phyloP scores from a whole-genome alignment of 345 rosid species.

The Streptanthus diversifolius region DNA sequence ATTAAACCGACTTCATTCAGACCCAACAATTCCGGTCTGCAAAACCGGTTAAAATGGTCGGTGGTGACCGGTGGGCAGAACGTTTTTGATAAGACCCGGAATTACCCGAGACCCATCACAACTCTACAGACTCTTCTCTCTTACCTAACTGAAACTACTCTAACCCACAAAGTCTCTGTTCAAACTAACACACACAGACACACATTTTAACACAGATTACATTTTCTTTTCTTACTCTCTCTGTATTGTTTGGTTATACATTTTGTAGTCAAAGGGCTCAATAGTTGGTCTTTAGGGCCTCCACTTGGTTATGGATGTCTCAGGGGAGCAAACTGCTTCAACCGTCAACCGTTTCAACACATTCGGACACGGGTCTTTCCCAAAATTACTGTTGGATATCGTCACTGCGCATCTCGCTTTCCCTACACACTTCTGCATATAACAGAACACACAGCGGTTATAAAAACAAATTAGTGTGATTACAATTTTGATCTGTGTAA shows the following conservation, averaged over 20 bases:
- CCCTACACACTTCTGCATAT: conserved; percentile 74
- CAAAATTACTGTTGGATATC: conserved; percentile 75
- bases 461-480: background rate
- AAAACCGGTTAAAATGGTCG: conserved; percentile 44
- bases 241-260: conserved; percentile 42
- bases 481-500: background rate
- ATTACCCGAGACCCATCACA: conserved; percentile 39
- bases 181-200: conserved; percentile 27
- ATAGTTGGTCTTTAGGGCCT: conserved; percentile 37
- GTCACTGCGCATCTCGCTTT: conserved; percentile 71
- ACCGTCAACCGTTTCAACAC: conserved; percentile 70
- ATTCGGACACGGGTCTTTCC: conserved; percentile 84
- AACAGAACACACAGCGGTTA: conserved; percentile 15
- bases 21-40: conserved; percentile 23
- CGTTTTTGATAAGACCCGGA: conserved; percentile 12
- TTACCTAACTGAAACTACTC: conserved; percentile 34
- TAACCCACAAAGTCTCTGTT: conserved; percentile 31
- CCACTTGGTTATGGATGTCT: conserved; percentile 37
- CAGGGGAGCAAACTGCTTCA: conserved; percentile 75
- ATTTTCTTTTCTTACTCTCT: conserved; percentile 28
- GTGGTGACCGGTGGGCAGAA: conserved; percentile 29
- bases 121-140: conserved; percentile 38
- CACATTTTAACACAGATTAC: conserved; percentile 31
- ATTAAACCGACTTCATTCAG: conserved; percentile 13
- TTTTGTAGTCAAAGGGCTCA: conserved; percentile 25